A percentile compares a stretch with the other conserved stretches of the same genome.
These are phyloP conservation scores for Wickerhamiella galacta DNA, from an alignment of 805 yeast genomes.

Conservation along the genomic window DNA sequence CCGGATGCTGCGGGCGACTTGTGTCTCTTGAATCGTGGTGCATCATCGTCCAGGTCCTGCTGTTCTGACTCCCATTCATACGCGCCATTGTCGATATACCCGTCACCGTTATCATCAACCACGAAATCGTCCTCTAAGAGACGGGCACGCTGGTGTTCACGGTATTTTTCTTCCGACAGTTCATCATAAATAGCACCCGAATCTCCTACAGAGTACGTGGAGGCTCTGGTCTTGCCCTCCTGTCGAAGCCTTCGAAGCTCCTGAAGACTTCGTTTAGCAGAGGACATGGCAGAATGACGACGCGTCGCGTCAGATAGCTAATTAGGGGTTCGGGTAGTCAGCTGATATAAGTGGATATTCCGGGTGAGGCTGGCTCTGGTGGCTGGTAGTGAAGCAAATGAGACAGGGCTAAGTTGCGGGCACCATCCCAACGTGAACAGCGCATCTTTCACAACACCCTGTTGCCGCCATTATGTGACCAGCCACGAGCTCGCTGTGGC, in stretches of 20 bases:
- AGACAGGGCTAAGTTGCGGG: too few relatives aligned
- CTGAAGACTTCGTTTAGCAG: not conserved
- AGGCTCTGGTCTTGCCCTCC: slow-evolving; percentile 28
- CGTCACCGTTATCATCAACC: slow-evolving; percentile 85
- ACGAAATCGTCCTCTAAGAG: slow-evolving; percentile 82
- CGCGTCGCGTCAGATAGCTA: too few relatives aligned
- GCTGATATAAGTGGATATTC: too few relatives aligned
- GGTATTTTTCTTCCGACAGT: slow-evolving; percentile 64
- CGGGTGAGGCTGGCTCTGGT: too few relatives aligned
- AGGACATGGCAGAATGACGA: too few relatives aligned
- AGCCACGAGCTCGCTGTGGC: too few relatives aligned
- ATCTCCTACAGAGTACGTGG: slow-evolving; percentile 32
- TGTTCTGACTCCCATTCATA: slow-evolving; percentile 59
- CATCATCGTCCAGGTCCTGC: slow-evolving; percentile 24
- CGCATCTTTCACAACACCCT: too few relatives aligned
- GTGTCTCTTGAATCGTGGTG: slow-evolving; percentile 14
- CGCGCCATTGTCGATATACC: slow-evolving; percentile 84
- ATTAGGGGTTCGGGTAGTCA: too few relatives aligned
- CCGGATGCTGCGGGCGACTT: slow-evolving; percentile 15
- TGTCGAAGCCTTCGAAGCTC: slow-evolving; percentile 12
- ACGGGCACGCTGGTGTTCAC: slow-evolving; percentile 62
- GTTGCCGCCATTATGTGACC: too few relatives aligned
- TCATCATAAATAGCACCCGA: slow-evolving; percentile 64
- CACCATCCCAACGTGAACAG: too few relatives aligned
- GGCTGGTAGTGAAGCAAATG: too few relatives aligned